Evolutionary conservation across 805 yeast genomes (phyloP).

Genomic region (Yarrowia divulgata): DNA sequence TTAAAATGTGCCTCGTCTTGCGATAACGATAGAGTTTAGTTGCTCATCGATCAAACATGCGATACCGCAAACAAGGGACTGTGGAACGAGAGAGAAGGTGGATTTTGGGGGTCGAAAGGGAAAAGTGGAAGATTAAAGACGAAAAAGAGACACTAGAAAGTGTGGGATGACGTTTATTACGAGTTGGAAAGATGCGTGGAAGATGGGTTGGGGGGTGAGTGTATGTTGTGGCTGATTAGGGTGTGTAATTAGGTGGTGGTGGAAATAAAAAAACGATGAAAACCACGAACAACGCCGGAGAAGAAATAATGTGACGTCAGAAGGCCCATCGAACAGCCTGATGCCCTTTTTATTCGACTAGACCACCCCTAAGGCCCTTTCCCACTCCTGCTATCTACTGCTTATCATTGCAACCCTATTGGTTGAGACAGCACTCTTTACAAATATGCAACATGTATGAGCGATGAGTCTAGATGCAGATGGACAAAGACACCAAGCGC

Average conservation of each 20-base stretch:
- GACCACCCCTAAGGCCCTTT: too few species aligned
- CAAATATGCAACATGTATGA: neutral
- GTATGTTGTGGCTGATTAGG: too few species aligned
- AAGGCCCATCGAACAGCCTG: too few species aligned
- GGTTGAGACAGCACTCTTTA: neutral
- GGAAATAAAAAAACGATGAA: too few species aligned
- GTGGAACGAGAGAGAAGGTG: neutral
- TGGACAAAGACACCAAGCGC: neutral
- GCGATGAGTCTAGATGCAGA: neutral
- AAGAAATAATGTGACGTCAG: too few species aligned
- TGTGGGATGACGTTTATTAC: too few species aligned
- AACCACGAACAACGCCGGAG: too few species aligned
- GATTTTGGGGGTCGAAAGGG: neutral
- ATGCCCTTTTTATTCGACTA: too few species aligned
- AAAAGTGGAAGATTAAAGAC: neutral
- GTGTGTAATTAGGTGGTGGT: too few species aligned
- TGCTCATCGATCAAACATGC: constrained; percentile 28
- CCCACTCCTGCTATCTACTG: neutral
- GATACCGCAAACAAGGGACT: constrained; percentile 6
- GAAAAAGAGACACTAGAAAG: neutral
- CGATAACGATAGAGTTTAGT: constrained; percentile 29
- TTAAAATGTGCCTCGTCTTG: neutral
- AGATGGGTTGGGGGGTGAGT: too few species aligned
- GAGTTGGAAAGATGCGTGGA: too few species aligned
- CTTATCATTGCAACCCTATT: constrained; percentile 4